Evolutionary conservation across 2,329 filamentous ascomycete species (phyloP).

Genomic region (Pyrenophora graminea): DNA sequence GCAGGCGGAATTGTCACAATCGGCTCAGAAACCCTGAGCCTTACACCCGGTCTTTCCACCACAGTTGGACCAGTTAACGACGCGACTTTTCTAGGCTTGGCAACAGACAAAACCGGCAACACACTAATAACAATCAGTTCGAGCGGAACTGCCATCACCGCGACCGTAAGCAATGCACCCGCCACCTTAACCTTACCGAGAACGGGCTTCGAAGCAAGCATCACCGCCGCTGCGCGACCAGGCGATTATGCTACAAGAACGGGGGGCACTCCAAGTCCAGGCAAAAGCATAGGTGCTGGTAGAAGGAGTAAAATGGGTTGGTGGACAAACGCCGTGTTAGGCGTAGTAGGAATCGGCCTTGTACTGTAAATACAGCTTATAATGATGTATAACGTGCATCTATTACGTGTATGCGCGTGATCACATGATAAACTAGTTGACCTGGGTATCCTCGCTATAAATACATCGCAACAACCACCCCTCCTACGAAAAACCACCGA

Average conservation of each 20-base stretch:
- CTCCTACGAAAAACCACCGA: too few species aligned
- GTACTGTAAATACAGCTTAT: neutral
- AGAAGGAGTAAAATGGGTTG: constrained; percentile 2
- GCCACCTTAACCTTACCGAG: constrained; percentile 23
- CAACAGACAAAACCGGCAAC: constrained; percentile 28
- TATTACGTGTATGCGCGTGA: too few species aligned
- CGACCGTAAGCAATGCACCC: constrained; percentile 28
- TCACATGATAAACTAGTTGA: too few species aligned
- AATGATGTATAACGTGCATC: too few species aligned
- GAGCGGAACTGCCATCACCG: constrained; percentile 33
- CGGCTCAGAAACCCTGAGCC: constrained; percentile 24
- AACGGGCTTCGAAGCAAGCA: constrained; percentile 28
- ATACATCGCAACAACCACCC: too few species aligned
- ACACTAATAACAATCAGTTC: constrained; percentile 34
- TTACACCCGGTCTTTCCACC: constrained; percentile 36
- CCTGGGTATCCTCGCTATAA: too few species aligned
- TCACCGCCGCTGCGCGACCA: constrained; percentile 17
- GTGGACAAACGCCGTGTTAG: constrained; percentile 12
- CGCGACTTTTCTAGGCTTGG: constrained; percentile 30
- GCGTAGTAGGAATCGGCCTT: constrained; percentile 8
- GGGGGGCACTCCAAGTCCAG: constrained; percentile 11
- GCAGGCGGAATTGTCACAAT: constrained; percentile 20
- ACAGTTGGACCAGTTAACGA: constrained; percentile 19
- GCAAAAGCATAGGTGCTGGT: neutral
- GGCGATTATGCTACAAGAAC: neutral